Conservation (phyloP, 306 rosid genomes). For the Ormosia semicastrata region DNA sequence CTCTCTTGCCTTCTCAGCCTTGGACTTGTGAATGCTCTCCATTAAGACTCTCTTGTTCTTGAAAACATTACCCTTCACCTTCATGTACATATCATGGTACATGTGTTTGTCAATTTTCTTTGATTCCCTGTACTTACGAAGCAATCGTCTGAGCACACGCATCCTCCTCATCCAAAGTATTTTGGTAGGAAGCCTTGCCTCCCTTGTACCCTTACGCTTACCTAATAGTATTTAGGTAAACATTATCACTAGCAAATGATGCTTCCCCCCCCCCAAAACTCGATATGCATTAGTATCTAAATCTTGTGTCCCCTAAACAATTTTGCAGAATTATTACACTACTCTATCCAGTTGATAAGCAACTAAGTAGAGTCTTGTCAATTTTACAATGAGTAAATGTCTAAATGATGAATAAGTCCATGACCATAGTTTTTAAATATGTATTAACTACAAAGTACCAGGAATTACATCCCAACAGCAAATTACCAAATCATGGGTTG, state of each 20-base stretch:
- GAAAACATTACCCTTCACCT: constrained; percentile 96
- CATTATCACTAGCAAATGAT: not conserved
- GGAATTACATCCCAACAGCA: no score
- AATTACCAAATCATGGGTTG: no score
- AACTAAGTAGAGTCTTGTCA: no score
- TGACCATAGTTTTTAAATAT: no score
- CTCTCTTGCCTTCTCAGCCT: constrained; percentile 98
- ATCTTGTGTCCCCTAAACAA: no score
- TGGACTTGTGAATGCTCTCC: constrained; percentile 97
- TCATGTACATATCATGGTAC: constrained; percentile 99
- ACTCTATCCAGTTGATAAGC: not conserved
- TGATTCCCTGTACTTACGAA: constrained; percentile 88
- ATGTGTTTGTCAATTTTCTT: constrained; percentile 96
- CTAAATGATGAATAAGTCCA: no score
- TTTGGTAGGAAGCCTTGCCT: constrained; percentile 94
- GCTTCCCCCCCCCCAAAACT: no score
- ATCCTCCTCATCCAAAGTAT: constrained; percentile 96
- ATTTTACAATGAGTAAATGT: no score
- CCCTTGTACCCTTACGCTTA: constrained; percentile 96
- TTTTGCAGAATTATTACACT: not conserved
- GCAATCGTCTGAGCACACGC: constrained; percentile 94
- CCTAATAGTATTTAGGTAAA: constrained; percentile 40
- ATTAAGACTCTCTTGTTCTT: constrained; percentile 93
- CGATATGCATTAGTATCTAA: no score
- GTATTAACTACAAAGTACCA: no score